phyloP scores from a whole-genome alignment of 1,284 basidiomycete species.

The Pyrrhoderma noxium region DNA sequence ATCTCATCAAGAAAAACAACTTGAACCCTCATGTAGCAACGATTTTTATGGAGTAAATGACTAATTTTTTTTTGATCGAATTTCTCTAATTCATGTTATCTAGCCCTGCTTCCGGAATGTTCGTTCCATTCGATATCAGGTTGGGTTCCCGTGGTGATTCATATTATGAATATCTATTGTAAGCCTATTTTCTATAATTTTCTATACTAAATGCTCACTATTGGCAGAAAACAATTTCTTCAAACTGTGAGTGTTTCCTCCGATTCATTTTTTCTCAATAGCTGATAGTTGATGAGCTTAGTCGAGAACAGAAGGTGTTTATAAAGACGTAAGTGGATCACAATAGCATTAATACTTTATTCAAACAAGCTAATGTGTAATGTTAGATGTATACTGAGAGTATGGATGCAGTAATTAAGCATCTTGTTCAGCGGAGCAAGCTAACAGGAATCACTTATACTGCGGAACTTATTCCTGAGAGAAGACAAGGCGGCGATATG shows the following conservation, averaged over 20 bases:
- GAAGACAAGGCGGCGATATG: slow-evolving; percentile 39
- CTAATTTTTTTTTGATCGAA: background rate
- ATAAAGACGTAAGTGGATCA: slow-evolving; percentile 51
- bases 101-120: slow-evolving; percentile 63
- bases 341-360: background rate
- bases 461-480: slow-evolving; percentile 68
- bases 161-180: slow-evolving; percentile 91
- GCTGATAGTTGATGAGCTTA: slow-evolving; percentile 28
- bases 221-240: slow-evolving; percentile 66
- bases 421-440: slow-evolving; percentile 63
- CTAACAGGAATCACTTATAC: slow-evolving; percentile 67
- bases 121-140: slow-evolving; percentile 72
- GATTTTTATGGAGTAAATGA: slow-evolving; percentile 72
- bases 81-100: background rate
- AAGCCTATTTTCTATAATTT: slow-evolving; percentile 26
- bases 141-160: slow-evolving; percentile 92
- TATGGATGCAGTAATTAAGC: slow-evolving; percentile 73
- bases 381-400: slow-evolving; percentile 79
- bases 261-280: background rate
- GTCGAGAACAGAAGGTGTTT: slow-evolving; percentile 74
- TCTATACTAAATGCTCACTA: background rate
- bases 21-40: slow-evolving; percentile 71
- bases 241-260: slow-evolving; percentile 50
- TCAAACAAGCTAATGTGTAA: too few relatives aligned
- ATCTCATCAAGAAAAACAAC: slow-evolving; percentile 55